These are phyloP conservation scores for Macadamia integrifolia DNA, from an alignment of 164 flowering plant species.

Conservation along the genomic window DNA sequence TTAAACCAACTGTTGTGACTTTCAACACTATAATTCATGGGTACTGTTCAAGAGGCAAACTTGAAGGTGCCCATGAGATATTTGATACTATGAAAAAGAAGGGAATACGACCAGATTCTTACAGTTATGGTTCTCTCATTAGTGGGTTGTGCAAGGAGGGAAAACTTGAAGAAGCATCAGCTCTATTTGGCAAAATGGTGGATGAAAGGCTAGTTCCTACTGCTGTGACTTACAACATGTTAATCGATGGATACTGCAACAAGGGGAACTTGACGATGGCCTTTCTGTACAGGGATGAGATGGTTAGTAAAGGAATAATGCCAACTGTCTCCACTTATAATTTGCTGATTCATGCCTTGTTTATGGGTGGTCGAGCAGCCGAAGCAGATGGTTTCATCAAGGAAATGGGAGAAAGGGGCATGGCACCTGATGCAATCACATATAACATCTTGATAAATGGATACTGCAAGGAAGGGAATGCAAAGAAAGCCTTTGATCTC, in stretches of 20 bases:
- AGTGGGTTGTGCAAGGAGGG: conserved; percentile 60
- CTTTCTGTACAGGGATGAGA: conserved; percentile 54
- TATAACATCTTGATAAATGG: conserved; percentile 83
- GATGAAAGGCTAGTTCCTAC: conserved; percentile 47
- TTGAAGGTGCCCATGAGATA: conserved; percentile 44
- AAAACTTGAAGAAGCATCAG: conserved; percentile 55
- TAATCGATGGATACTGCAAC: conserved; percentile 74
- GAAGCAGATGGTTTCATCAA: conserved; percentile 50
- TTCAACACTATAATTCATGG: conserved; percentile 77
- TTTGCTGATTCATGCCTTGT: conserved; percentile 57
- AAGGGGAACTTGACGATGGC: conserved; percentile 57
- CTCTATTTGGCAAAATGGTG: conserved; percentile 43
- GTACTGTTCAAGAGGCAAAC: conserved; percentile 41
- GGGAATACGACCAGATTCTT: conserved; percentile 56
- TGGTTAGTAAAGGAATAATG: conserved; percentile 47
- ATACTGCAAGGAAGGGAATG: conserved; percentile 56
- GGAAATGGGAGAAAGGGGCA: conserved; percentile 53
- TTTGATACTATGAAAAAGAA: conserved; percentile 44
- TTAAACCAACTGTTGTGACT: conserved; percentile 63
- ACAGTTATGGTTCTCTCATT: conserved; percentile 56
- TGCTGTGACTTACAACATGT: conserved; percentile 53
- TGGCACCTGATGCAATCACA: conserved; percentile 53
- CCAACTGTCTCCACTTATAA: conserved; percentile 71
- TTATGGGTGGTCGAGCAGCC: conserved; percentile 46
- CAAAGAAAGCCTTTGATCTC: conserved; percentile 57